Conservation (phyloP, 352 stramenopile genomes). For the Hyaloperonospora arabidopsidis region DNA sequence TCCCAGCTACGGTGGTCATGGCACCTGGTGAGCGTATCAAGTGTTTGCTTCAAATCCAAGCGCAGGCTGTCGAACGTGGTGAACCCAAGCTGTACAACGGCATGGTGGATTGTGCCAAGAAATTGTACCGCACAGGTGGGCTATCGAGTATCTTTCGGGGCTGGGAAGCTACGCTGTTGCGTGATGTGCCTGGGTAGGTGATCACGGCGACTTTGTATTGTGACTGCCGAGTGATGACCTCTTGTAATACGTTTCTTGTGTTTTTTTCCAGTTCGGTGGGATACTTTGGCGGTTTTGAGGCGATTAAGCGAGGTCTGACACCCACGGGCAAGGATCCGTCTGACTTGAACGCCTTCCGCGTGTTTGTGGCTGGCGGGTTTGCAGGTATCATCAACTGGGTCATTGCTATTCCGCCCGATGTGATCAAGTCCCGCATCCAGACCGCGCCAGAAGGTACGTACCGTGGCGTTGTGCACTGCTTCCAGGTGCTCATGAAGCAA, state of each 20-base stretch:
- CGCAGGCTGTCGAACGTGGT: conserved; percentile 67
- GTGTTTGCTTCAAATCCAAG: conserved; percentile 91
- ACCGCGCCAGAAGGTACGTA: conserved; percentile 93
- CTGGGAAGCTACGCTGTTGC: conserved; percentile 90
- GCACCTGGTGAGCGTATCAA: conserved; percentile 95
- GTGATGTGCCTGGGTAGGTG: conserved; percentile 89
- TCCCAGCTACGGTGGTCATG: conserved; percentile 89
- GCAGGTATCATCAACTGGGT: conserved; percentile 92
- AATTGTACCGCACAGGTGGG: conserved; percentile 89
- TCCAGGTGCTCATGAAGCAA: conserved; percentile 89
- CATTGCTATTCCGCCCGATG: conserved; percentile 92
- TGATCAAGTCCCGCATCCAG: conserved; percentile 96
- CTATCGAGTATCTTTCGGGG: conserved; percentile 91
- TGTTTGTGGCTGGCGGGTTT: conserved; percentile 91
- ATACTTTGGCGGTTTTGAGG: conserved; percentile 94
- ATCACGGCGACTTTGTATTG: not conserved
- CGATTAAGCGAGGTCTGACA: conserved; percentile 85
- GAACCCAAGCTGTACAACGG: conserved; percentile 87
- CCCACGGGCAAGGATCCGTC: conserved; percentile 72
- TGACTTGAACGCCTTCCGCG: conserved; percentile 80
- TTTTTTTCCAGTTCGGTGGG: conserved; percentile 67
- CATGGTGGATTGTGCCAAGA: conserved; percentile 92
- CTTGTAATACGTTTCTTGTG: not conserved
- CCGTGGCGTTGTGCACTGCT: conserved; percentile 87
- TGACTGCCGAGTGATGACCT: conserved; percentile 6